Conservation (phyloP, 148 eudicot genomes). For the Tetragonia tetragonoides region DNA sequence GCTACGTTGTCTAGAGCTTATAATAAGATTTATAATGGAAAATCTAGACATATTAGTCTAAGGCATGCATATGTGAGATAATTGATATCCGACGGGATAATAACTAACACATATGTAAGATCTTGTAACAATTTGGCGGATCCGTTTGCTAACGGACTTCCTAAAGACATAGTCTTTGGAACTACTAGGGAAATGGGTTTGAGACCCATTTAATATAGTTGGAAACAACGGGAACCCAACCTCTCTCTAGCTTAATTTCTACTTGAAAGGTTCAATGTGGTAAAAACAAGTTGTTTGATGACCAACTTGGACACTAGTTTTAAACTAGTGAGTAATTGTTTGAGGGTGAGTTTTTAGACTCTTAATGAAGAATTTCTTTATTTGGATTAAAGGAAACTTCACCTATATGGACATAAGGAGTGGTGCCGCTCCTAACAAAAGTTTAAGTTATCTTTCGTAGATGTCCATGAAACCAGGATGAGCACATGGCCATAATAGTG, state of each 20-base stretch:
- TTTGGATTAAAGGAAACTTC: not conserved
- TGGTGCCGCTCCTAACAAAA: not conserved
- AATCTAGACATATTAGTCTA: slow-evolving; percentile 20
- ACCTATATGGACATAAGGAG: not conserved
- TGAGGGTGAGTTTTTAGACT: slow-evolving; percentile 3
- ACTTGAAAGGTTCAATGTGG: slow-evolving; percentile 16
- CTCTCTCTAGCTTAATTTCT: not conserved
- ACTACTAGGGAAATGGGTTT: slow-evolving; percentile 13
- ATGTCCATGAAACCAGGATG: not conserved
- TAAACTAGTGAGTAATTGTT: not conserved
- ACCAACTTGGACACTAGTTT: not conserved
- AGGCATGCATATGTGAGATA: slow-evolving; percentile 20
- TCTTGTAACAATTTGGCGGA: slow-evolving; percentile 21
- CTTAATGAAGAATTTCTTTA: not conserved
- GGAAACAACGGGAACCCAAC: slow-evolving; percentile 5
- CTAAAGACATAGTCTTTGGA: slow-evolving; percentile 3
- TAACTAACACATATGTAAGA: slow-evolving; percentile 15
- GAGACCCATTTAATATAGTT: not conserved
- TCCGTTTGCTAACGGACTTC: slow-evolving; percentile 23
- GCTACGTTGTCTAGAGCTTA: no score
- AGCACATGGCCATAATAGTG: slow-evolving; percentile 2
- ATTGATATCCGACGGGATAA: slow-evolving; percentile 11
- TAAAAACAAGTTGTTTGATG: slow-evolving; percentile 13
- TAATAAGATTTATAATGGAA: no score
- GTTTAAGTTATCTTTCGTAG: not conserved